Conservation (phyloP, 2,329 filamentous ascomycete species). For the Penicillium hesseltinei region DNA sequence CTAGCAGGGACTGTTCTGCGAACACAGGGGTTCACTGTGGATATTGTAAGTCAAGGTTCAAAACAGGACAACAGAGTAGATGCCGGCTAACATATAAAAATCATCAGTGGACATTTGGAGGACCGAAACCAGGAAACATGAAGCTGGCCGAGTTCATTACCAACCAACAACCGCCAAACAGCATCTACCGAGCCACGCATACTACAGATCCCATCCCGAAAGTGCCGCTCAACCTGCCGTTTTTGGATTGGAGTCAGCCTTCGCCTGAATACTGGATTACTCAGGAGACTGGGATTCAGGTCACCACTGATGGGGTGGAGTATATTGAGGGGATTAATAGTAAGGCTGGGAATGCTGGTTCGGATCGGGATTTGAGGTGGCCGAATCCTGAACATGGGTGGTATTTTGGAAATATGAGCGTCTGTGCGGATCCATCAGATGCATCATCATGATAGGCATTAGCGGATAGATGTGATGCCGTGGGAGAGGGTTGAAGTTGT, state of each 20-base stretch:
- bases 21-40: not conserved
- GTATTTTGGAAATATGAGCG: constrained; percentile 4
- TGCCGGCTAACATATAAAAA: not conserved
- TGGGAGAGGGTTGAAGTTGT: not conserved
- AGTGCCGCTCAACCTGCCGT: not conserved
- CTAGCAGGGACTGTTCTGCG: not conserved
- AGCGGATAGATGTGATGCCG: too few species aligned
- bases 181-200: constrained; percentile 1
- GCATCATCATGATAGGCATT: not conserved
- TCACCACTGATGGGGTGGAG: not conserved
- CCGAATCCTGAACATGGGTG: not conserved
- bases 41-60: not conserved
- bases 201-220: not conserved
- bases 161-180: not conserved
- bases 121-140: not conserved
- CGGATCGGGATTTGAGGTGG: not conserved
- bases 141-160: constrained; percentile 6
- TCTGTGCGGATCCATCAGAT: not conserved
- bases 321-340: constrained; percentile 1
- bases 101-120: constrained; percentile 2
- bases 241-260: constrained; percentile 1
- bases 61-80: not conserved
- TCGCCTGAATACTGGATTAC: constrained; percentile 6
- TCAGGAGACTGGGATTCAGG: not conserved
- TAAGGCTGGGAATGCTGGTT: not conserved